phyloP scores from a whole-genome alignment of 495 filamentous ascomycete genomes.

The Peziza echinospora region DNA sequence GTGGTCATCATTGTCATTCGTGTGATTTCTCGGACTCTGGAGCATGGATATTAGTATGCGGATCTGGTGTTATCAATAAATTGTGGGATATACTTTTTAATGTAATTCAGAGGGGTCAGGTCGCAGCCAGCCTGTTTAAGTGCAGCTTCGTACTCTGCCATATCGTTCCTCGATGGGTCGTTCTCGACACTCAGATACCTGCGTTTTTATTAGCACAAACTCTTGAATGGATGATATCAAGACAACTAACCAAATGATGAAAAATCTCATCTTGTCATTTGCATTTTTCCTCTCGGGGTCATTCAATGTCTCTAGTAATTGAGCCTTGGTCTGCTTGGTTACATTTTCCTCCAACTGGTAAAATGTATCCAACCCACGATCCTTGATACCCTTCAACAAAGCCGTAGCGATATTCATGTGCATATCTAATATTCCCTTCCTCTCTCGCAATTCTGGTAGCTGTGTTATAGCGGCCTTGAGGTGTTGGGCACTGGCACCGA shows the following conservation, averaged over 20 bases:
- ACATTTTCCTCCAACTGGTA: conserved; percentile 91
- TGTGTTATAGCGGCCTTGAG: conserved; percentile 87
- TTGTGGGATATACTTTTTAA: conserved; percentile 56
- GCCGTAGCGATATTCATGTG: conserved; percentile 97
- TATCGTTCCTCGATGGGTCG: conserved; percentile 59
- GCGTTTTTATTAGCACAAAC: not conserved
- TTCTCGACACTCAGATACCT: conserved; percentile 62
- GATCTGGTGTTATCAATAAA: too few relatives aligned
- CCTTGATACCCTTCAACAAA: conserved; percentile 71
- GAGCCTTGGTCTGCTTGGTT: conserved; percentile 72
- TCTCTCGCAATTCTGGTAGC: conserved; percentile 74
- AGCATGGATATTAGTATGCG: too few relatives aligned
- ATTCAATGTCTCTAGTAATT: conserved; percentile 73
- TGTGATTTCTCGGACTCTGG: conserved; percentile 76
- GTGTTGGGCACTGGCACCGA: conserved; percentile 70
- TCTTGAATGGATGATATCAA: not conserved
- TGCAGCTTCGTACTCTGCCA: conserved; percentile 73
- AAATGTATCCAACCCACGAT: conserved; percentile 84
- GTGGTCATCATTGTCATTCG: conserved; percentile 99
- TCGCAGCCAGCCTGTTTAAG: conserved; percentile 52
- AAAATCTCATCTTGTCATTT: conserved; percentile 72
- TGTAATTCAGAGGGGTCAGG: conserved; percentile 57
- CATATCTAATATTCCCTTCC: conserved; percentile 84
- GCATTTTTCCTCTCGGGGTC: conserved; percentile 60
- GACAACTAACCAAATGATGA: conserved; percentile 70